A percentile compares a stretch with the other conserved stretches of the same genome.
These are phyloP conservation scores for Chaetomiaceae sp. DNA, from an alignment of 2,329 filamentous ascomycete genomes.

Conservation along the genomic window DNA sequence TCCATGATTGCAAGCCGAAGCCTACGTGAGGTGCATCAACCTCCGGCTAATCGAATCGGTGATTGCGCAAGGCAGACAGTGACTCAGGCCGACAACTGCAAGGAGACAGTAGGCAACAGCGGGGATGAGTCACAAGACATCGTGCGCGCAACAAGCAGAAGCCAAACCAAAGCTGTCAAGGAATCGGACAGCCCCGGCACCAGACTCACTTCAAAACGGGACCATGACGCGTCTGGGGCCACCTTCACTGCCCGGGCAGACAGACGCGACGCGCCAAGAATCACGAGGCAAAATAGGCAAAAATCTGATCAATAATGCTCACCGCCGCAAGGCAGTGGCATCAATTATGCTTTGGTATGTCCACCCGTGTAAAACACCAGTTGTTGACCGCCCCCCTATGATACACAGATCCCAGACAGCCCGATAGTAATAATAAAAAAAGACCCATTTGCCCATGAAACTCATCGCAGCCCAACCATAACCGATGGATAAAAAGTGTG, in stretches of 20 bases:
- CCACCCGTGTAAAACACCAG: conserved; percentile 11
- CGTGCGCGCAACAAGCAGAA: too few species aligned
- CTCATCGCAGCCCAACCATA: conserved; percentile 20
- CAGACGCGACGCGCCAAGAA: not conserved
- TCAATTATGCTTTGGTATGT: conserved; percentile 21
- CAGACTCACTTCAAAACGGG: too few species aligned
- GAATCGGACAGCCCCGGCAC: too few species aligned
- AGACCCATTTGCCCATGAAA: conserved; percentile 23
- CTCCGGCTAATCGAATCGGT: too few species aligned
- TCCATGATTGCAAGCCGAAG: too few species aligned
- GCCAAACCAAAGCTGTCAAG: too few species aligned
- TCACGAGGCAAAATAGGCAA: not conserved
- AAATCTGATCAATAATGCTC: conserved; percentile 12
- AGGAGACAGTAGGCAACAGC: too few species aligned
- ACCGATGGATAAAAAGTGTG: conserved; percentile 12
- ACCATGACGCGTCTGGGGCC: too few species aligned
- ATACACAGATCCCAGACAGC: conserved; percentile 19
- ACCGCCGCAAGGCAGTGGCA: not conserved
- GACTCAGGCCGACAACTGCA: too few species aligned
- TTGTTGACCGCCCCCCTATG: conserved; percentile 20
- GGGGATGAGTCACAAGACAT: too few species aligned
- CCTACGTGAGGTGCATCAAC: too few species aligned
- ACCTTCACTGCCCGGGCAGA: not conserved
- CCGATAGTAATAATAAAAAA: conserved; percentile 5
- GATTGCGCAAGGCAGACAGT: too few species aligned